Conservation (phyloP, 1,284 basidiomycete genomes). For the Calocybe gambosa region DNA sequence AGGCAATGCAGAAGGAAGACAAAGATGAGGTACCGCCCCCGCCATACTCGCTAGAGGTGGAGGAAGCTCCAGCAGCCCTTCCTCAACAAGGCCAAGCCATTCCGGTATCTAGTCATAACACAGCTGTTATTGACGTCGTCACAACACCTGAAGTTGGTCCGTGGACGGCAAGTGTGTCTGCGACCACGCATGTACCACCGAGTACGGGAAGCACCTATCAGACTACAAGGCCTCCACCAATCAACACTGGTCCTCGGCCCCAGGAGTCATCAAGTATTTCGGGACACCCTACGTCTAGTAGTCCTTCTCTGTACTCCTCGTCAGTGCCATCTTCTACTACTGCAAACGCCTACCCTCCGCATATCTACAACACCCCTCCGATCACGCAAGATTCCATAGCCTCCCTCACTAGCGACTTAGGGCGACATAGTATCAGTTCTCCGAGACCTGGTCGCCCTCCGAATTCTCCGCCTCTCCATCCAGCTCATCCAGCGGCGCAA, state of each 20-base stretch:
- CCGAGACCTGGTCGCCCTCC: slow-evolving; percentile 7
- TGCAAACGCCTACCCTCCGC: slow-evolving; percentile 3
- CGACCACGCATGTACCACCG: background rate
- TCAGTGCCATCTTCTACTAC: slow-evolving; percentile 4
- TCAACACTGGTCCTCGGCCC: slow-evolving; percentile 17
- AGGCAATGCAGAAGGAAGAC: slow-evolving; percentile 36
- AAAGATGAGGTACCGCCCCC: slow-evolving; percentile 59
- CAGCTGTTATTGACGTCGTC: background rate
- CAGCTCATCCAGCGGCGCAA: slow-evolving; percentile 17
- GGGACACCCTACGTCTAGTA: background rate
- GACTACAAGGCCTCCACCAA: slow-evolving; percentile 14
- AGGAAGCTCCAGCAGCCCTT: slow-evolving; percentile 20
- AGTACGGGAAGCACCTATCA: slow-evolving; percentile 3
- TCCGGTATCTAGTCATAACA: background rate
- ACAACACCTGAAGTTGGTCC: no score
- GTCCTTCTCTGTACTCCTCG: background rate
- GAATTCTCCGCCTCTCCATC: slow-evolving; percentile 20
- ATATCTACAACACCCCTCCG: background rate
- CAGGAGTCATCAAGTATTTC: slow-evolving; percentile 7
- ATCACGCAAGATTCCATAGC: slow-evolving; percentile 20
- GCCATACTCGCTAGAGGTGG: slow-evolving; percentile 57
- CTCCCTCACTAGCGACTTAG: slow-evolving; percentile 27
- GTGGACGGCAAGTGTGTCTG: background rate
- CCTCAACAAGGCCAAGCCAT: slow-evolving; percentile 1
- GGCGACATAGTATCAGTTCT: slow-evolving; percentile 24